A percentile compares a stretch with the other conserved stretches of the same genome.
Conservation (phyloP, 2,329 filamentous ascomycete species). For the Penicillium nordicum region DNA sequence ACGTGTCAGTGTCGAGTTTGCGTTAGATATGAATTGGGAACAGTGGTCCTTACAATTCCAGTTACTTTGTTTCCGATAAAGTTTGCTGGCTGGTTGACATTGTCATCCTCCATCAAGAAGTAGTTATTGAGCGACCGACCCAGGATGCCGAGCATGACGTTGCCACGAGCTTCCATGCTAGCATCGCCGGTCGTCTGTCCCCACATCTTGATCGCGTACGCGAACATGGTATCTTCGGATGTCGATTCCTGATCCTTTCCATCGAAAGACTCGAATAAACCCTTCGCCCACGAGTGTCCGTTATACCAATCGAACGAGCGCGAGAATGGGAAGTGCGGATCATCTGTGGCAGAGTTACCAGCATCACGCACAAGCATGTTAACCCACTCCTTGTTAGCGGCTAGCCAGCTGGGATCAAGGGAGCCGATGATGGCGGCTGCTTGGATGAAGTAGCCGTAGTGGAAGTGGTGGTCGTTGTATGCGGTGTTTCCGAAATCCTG, state of each 20-base stretch:
- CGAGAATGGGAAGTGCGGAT: slow-evolving; percentile 75
- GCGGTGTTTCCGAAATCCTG: slow-evolving; percentile 86
- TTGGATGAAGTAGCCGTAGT: slow-evolving; percentile 82
- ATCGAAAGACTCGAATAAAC: slow-evolving; percentile 52
- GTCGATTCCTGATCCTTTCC: slow-evolving; percentile 69
- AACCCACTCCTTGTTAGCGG: slow-evolving; percentile 71
- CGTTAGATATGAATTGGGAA: background rate
- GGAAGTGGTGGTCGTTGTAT: slow-evolving; percentile 64
- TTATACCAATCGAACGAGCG: slow-evolving; percentile 91
- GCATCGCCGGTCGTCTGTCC: slow-evolving; percentile 70
- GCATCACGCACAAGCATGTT: slow-evolving; percentile 80
- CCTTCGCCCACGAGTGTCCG: slow-evolving; percentile 86
- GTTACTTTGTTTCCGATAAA: slow-evolving; percentile 76
- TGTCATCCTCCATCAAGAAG: slow-evolving; percentile 72
- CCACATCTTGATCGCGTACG: slow-evolving; percentile 93
- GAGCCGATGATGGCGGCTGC: slow-evolving; percentile 78
- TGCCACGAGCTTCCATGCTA: slow-evolving; percentile 76
- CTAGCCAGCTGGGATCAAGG: slow-evolving; percentile 72
- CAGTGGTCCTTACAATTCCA: slow-evolving; percentile 48
- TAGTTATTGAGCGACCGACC: slow-evolving; percentile 71
- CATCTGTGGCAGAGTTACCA: slow-evolving; percentile 69
- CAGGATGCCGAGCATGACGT: slow-evolving; percentile 78
- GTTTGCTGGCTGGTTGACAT: slow-evolving; percentile 67
- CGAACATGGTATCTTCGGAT: slow-evolving; percentile 84
- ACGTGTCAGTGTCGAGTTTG: background rate